These are phyloP conservation scores for Daldinia loculata DNA, from an alignment of 495 filamentous ascomycete genomes.

Conservation along the genomic window DNA sequence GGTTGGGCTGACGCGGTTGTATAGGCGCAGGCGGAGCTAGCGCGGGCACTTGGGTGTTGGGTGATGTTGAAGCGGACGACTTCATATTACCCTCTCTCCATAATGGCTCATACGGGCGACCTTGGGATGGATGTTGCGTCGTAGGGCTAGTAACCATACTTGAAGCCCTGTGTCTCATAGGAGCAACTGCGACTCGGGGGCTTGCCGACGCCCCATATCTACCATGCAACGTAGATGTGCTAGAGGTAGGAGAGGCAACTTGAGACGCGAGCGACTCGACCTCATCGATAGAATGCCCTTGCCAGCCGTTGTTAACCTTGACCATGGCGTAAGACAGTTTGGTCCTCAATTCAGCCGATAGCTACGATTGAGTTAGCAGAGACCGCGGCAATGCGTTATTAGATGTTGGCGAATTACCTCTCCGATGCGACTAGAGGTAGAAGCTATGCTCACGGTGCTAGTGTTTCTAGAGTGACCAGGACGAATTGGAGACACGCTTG, in stretches of 20 bases:
- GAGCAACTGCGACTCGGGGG: slow-evolving; percentile 49
- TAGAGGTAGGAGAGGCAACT: slow-evolving; percentile 65
- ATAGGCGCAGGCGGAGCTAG: slow-evolving; percentile 71
- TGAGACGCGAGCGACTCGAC: slow-evolving; percentile 74
- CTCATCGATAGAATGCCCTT: slow-evolving; percentile 72
- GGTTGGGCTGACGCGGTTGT: slow-evolving; percentile 52
- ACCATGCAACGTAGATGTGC: slow-evolving; percentile 60
- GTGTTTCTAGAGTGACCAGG: slow-evolving; percentile 72
- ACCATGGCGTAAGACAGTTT: slow-evolving; percentile 88
- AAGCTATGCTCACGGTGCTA: slow-evolving; percentile 66
- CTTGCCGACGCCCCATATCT: slow-evolving; percentile 58
- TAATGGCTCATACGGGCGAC: slow-evolving; percentile 54
- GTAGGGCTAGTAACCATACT: slow-evolving; percentile 49
- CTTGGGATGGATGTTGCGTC: slow-evolving; percentile 35
- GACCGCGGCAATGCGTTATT: slow-evolving; percentile 6
- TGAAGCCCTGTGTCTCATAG: slow-evolving; percentile 46
- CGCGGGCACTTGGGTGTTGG: slow-evolving; percentile 39
- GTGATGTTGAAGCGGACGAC: slow-evolving; percentile 34
- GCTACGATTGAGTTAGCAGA: slow-evolving; percentile 55
- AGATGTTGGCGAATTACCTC: slow-evolving; percentile 65
- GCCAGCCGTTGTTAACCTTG: slow-evolving; percentile 88
- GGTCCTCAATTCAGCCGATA: slow-evolving; percentile 78
- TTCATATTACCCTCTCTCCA: slow-evolving; percentile 52
- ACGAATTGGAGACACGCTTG: slow-evolving; percentile 50
- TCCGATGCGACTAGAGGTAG: slow-evolving; percentile 70